A percentile compares a stretch with the other conserved stretches of the same genome.
Conservation (phyloP, 2,329 filamentous ascomycete genomes). For the Triangularia verruculosa region DNA sequence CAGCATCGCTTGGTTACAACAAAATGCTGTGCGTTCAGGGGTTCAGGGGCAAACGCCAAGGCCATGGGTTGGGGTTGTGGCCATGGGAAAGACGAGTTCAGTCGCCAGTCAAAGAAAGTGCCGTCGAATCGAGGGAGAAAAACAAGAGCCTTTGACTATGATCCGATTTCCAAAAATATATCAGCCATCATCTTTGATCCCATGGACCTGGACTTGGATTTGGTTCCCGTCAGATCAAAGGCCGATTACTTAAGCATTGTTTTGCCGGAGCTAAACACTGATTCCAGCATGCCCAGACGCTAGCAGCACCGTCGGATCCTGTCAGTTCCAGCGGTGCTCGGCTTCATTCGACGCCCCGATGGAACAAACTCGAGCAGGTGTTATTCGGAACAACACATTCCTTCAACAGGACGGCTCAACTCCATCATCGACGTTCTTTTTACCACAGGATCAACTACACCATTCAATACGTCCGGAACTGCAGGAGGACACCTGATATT, state of each 20-base stretch:
- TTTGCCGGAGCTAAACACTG: neutral
- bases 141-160: neutral
- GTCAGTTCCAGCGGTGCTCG: neutral
- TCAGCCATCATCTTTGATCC: neutral
- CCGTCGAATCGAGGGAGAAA: neutral
- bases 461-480: neutral
- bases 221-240: neutral
- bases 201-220: neutral
- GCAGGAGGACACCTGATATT: slow-evolving; percentile 1
- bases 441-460: neutral
- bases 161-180: neutral
- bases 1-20: neutral
- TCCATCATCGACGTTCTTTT: neutral
- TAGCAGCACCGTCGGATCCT: neutral
- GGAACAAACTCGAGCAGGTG: neutral
- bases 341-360: neutral
- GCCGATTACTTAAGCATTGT: neutral
- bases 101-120: neutral
- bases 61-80: neutral
- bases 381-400: neutral
- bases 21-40: neutral
- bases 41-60: neutral
- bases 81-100: neutral
- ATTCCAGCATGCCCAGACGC: neutral
- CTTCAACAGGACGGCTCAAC: neutral